Evolutionary conservation across 495 filamentous ascomycete species (phyloP).

Genomic region (Penicillium atrosanguineum): DNA sequence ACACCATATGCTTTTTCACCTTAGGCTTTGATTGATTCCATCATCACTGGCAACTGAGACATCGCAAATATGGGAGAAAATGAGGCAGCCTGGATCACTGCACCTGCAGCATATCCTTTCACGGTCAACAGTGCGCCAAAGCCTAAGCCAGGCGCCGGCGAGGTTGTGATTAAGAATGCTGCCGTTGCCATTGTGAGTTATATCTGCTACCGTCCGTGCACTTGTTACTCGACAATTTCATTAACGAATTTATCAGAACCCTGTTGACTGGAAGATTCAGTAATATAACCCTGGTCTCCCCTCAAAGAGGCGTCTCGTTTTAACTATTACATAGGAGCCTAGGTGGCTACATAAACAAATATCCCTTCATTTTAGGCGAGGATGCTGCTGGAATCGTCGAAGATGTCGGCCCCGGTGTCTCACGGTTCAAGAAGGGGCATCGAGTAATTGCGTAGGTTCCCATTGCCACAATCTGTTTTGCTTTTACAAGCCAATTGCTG

Average conservation of each 20-base stretch:
- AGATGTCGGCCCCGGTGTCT: slow-evolving; percentile 32
- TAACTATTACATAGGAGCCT: too few relatives aligned
- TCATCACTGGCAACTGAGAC: background rate
- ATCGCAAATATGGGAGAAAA: slow-evolving; percentile 18
- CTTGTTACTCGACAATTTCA: too few relatives aligned
- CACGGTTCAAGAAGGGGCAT: slow-evolving; percentile 37
- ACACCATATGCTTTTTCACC: too few relatives aligned
- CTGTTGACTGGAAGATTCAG: slow-evolving; percentile 29
- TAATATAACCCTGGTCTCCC: slow-evolving; percentile 19
- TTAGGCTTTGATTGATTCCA: too few relatives aligned
- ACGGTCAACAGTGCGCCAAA: slow-evolving; percentile 34
- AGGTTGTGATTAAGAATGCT: slow-evolving; percentile 38
- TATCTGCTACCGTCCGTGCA: too few relatives aligned
- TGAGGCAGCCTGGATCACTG: slow-evolving; percentile 39
- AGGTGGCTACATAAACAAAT: too few relatives aligned
- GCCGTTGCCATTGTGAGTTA: slow-evolving; percentile 35
- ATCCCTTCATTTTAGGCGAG: slow-evolving; percentile 35
- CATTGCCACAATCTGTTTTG: too few relatives aligned
- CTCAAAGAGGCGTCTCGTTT: too few relatives aligned
- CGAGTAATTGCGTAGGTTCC: slow-evolving; percentile 46
- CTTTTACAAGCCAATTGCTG: background rate
- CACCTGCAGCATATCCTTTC: slow-evolving; percentile 26
- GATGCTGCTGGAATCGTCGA: slow-evolving; percentile 44
- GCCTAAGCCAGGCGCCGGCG: slow-evolving; percentile 26
- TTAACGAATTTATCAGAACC: slow-evolving; percentile 23